phyloP scores from a whole-genome alignment of 1,139 yeast genomes.

The Yamadazyma taylorii region DNA sequence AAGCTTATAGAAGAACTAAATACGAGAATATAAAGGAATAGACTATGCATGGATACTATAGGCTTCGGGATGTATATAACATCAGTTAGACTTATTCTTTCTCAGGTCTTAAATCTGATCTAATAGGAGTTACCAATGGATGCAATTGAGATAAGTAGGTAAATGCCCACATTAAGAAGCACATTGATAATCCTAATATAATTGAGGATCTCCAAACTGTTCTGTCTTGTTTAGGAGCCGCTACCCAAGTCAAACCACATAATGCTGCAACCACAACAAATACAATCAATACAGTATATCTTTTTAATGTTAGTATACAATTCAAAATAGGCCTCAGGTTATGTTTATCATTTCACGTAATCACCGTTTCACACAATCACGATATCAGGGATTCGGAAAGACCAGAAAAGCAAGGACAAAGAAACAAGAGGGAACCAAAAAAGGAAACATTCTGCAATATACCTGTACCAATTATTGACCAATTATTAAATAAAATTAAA shows the following conservation, averaged over 20 bases:
- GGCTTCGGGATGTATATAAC: not conserved
- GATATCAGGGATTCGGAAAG: no score
- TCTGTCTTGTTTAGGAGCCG: slow-evolving; percentile 59
- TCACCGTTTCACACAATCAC: no score
- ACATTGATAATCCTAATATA: slow-evolving; percentile 79
- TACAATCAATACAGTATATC: slow-evolving; percentile 74
- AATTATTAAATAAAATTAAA: no score
- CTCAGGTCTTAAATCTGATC: slow-evolving; percentile 81
- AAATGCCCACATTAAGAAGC: slow-evolving; percentile 93
- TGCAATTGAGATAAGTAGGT: slow-evolving; percentile 79
- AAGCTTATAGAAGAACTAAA: not conserved
- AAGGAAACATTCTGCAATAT: no score
- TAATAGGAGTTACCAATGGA: slow-evolving; percentile 79
- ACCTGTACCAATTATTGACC: no score
- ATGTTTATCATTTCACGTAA: no score
- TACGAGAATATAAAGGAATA: not conserved
- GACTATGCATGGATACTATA: no score
- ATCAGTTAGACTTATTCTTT: slow-evolving; percentile 3
- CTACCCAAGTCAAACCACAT: slow-evolving; percentile 63
- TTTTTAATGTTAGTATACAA: slow-evolving; percentile 1
- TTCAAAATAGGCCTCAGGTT: no score
- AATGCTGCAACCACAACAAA: slow-evolving; percentile 59
- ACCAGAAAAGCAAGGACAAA: no score
- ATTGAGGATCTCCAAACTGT: slow-evolving; percentile 91
- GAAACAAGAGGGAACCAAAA: no score